phyloP scores from a whole-genome alignment of 345 rosid species.

The Sonneratia alba region DNA sequence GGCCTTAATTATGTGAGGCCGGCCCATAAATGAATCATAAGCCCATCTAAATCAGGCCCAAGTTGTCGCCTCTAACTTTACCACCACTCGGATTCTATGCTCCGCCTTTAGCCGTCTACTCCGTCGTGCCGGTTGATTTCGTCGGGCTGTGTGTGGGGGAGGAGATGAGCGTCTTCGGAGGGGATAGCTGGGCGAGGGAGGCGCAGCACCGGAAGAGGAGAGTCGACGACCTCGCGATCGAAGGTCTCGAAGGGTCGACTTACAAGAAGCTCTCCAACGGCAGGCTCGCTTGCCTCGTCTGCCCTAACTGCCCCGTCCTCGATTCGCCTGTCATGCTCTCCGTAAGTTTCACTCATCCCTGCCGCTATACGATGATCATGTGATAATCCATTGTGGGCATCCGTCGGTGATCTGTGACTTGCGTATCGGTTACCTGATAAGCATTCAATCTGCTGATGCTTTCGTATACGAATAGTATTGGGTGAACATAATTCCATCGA shows the following conservation, averaged over 20 bases:
- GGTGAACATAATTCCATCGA: not conserved
- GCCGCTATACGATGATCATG: not conserved
- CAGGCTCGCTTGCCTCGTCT: constrained; percentile 36
- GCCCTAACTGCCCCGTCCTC: constrained; percentile 37
- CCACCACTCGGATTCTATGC: not conserved
- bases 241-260: constrained; percentile 19
- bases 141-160: not conserved
- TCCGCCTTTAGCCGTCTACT: not conserved
- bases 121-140: not conserved
- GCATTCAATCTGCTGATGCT: not conserved
- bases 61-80: not conserved
- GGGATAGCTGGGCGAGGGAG: constrained; percentile 53
- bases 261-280: constrained; percentile 39
- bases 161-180: constrained; percentile 44
- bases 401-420: not conserved
- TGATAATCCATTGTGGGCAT: not conserved
- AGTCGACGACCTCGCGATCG: constrained; percentile 23
- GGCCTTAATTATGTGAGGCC: not conserved
- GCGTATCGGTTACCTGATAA: not conserved
- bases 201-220: constrained; percentile 36
- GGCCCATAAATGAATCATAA: not conserved
- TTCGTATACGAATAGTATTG: not conserved
- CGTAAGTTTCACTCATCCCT: constrained; percentile 15
- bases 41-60: not conserved
- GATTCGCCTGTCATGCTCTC: constrained; percentile 42